These are phyloP conservation scores for Gracilaria domingensis DNA, from an alignment of 23 red algal species.

Conservation along the genomic window DNA sequence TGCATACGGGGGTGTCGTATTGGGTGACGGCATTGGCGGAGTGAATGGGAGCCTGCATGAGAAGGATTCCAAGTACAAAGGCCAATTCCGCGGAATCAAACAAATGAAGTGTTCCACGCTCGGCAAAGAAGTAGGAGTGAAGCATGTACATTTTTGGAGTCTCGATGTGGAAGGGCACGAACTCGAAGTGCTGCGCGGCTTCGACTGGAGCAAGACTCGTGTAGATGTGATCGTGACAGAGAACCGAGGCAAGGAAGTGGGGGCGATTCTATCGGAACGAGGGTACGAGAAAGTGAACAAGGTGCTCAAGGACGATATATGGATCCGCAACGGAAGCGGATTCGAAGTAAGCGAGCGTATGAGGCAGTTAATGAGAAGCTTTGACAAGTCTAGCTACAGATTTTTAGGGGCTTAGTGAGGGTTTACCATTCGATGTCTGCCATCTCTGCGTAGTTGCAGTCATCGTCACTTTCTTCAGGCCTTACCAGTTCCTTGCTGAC, in stretches of 20 bases:
- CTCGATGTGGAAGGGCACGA: constrained; percentile 79
- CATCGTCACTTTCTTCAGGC: constrained; percentile 72
- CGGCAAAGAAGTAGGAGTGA: constrained; percentile 25
- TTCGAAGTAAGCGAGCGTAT: constrained; percentile 29
- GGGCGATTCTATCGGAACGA: constrained; percentile 21
- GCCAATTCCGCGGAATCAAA: constrained; percentile 37
- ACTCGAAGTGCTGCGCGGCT: constrained; percentile 44
- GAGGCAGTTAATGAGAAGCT: constrained; percentile 29
- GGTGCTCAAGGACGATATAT: constrained; percentile 62
- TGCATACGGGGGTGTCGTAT: constrained; percentile 51
- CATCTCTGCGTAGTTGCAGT: constrained; percentile 71
- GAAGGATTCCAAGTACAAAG: constrained; percentile 26
- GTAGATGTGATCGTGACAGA: constrained; percentile 77
- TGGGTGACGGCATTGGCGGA: neutral
- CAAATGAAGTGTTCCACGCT: constrained; percentile 62
- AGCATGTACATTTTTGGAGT: constrained; percentile 57
- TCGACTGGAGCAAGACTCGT: constrained; percentile 61
- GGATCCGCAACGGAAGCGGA: constrained; percentile 56
- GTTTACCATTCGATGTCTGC: constrained; percentile 76
- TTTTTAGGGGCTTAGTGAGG: constrained; percentile 33
- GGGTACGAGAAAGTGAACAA: constrained; percentile 33
- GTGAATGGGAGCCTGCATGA: constrained; percentile 46
- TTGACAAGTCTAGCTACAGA: constrained; percentile 21
- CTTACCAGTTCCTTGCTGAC: constrained; percentile 63
- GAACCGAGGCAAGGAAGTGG: constrained; percentile 35